phyloP scores from a whole-genome alignment of 768 basidiomycete genomes.

The Sutorius australiensis region DNA sequence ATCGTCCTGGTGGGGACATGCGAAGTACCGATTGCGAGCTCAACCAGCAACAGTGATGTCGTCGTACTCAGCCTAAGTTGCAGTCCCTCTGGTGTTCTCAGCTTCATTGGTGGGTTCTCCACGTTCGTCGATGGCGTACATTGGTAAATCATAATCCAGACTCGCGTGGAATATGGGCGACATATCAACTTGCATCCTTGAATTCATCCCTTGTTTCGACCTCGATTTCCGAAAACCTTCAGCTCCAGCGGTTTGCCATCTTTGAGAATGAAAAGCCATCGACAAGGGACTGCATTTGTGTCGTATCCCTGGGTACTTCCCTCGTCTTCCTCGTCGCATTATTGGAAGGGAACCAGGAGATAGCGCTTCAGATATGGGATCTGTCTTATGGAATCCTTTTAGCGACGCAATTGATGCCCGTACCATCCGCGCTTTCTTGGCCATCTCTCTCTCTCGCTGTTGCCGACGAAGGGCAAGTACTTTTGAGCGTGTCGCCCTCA shows the following conservation, averaged over 20 bases:
- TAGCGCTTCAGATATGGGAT: constrained; percentile 64
- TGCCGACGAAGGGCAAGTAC: constrained; percentile 43
- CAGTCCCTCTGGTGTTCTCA: constrained; percentile 47
- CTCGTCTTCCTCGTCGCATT: constrained; percentile 53
- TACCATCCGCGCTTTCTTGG: constrained; percentile 42
- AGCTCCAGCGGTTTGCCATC: constrained; percentile 18
- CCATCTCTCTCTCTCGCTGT: constrained; percentile 30
- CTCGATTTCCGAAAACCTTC: constrained; percentile 20
- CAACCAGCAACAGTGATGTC: background rate
- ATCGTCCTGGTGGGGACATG: constrained; percentile 15
- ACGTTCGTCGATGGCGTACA: background rate
- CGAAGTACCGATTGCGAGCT: constrained; percentile 19
- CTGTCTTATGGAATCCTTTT: constrained; percentile 63
- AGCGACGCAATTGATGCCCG: constrained; percentile 46
- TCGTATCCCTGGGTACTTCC: constrained; percentile 53
- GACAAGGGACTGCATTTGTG: constrained; percentile 26
- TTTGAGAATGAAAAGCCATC: constrained; percentile 6
- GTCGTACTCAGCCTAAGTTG: constrained; percentile 20
- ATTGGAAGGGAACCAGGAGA: constrained; percentile 34
- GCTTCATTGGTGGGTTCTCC: constrained; percentile 43
- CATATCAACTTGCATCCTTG: constrained; percentile 31
- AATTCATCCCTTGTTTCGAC: constrained; percentile 24
- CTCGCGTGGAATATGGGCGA: constrained; percentile 42
- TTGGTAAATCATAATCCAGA: constrained; percentile 29
- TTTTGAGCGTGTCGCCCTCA: constrained; percentile 48